Evolutionary conservation across 2,329 filamentous ascomycete species (phyloP), one percentile per base, ranked within the genome.

Genomic region (Fonsecaea multimorphosa): DNA sequence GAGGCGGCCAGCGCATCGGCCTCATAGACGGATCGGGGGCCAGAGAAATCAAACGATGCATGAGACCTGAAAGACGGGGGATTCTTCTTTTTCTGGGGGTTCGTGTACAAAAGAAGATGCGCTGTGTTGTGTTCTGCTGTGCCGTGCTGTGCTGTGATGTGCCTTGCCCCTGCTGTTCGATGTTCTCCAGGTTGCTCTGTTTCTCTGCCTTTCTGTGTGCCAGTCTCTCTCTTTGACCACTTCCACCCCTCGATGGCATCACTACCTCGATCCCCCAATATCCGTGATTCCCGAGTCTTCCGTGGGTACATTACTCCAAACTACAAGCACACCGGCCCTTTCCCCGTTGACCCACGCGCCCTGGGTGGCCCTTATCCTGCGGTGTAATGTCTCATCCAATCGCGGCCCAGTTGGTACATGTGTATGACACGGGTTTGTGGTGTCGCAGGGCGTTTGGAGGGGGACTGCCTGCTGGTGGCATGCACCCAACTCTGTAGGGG

Each of bases 1-100:
- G 78, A 80, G 70, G 71, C 60, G 46, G 38, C 44, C 7, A 24
- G 19, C 19, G 44, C 44, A 11, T 49, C 44, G 44, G 61, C 63
- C 57, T 62, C 69, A 29, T 66, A 66, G 63, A 59, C 32, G 14
- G 11, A 4, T 31, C 38, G 14, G 19, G 12, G 11, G 3, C 12
- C 8, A 8, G 29, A 8, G 29, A 31, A 31, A 46, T 19, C 38
- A 19, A 40, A 59, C n/a, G 38, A 51, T 24, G 8, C 29, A 31
- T 31, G 29, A 4, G 29, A 8, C 29, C 8, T 3, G 29, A 31
- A 31, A 31, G 29, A 31, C 3, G 29, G 29, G 38, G 38, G 14
- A 8, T 29, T 27, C 7, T 3, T 52, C n/a, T 52, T 19, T 22
- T 29, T 19, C 6, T 3, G 38, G 11, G 3, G n/a, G 53, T 12